Evolutionary conservation across 2,329 filamentous ascomycete genomes (phyloP).

Genomic region (Aureobasidium lini): DNA sequence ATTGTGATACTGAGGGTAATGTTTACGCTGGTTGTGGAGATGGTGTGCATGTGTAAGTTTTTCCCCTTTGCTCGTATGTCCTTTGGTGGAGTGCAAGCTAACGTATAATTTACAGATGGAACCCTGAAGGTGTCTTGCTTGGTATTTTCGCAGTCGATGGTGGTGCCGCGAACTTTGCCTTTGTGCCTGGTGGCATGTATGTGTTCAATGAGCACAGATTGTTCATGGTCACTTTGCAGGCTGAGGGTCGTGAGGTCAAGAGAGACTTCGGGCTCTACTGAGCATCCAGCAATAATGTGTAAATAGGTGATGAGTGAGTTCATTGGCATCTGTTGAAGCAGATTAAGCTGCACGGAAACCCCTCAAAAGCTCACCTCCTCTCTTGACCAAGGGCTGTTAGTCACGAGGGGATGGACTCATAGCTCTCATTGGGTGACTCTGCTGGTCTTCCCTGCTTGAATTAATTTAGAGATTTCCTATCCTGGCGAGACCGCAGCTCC

Average conservation of each 20-base stretch:
- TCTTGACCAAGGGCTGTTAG: too few species aligned
- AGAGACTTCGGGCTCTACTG: constrained; percentile 24
- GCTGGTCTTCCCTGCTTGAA: too few species aligned
- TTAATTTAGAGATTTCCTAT: too few species aligned
- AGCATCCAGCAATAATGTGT: not conserved
- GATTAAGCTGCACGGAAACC: too few species aligned
- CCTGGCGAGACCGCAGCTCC: too few species aligned
- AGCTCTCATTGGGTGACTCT: too few species aligned
- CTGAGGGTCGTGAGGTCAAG: constrained; percentile 26
- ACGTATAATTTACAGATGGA: constrained; percentile 3
- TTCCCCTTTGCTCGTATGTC: too few species aligned
- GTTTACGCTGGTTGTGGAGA: constrained; percentile 17
- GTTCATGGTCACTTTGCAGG: constrained; percentile 27
- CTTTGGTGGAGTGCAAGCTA: not conserved
- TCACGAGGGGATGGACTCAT: too few species aligned
- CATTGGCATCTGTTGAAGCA: too few species aligned
- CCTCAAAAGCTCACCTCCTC: too few species aligned
- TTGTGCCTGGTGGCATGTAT: constrained; percentile 27
- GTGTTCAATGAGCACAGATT: constrained; percentile 27
- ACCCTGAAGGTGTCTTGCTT: constrained; percentile 17
- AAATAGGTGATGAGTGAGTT: not conserved
- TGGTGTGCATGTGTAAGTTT: constrained; percentile 15
- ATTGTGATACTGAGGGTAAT: constrained; percentile 16
- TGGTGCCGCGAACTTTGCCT: constrained; percentile 34
- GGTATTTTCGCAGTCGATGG: constrained; percentile 43